phyloP scores from a whole-genome alignment of 116 monocot genomes.

The Cymodocea nodosa region DNA sequence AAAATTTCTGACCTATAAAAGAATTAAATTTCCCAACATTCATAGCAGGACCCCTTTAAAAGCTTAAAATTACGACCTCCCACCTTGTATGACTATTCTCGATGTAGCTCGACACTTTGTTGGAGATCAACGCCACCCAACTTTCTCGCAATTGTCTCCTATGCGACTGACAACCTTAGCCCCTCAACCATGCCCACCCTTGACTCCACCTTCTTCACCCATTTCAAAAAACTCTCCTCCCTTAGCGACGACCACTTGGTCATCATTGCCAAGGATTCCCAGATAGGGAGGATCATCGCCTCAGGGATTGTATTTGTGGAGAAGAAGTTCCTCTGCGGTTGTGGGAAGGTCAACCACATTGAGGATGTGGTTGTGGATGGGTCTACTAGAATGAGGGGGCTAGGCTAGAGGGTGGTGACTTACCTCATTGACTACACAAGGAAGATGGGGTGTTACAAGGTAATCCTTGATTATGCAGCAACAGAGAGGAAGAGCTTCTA shows the following conservation, averaged over 20 bases:
- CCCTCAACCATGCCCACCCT: slow-evolving; percentile 26
- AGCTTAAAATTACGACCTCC: too few relatives aligned
- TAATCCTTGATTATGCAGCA: slow-evolving; percentile 60
- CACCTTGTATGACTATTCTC: too few relatives aligned
- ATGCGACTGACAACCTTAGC: too few relatives aligned
- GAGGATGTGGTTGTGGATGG: slow-evolving; percentile 93
- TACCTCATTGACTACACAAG: too few relatives aligned
- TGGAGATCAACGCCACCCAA: too few relatives aligned
- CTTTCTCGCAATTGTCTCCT: too few relatives aligned
- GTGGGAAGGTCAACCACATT: slow-evolving; percentile 76
- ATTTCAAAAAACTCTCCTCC: slow-evolving; percentile 39
- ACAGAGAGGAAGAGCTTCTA: slow-evolving; percentile 61
- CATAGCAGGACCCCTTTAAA: too few relatives aligned
- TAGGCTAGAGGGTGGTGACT: too few relatives aligned
- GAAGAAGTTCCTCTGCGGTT: slow-evolving; percentile 69
- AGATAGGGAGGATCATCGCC: slow-evolving; percentile 36
- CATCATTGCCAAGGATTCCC: slow-evolving; percentile 51
- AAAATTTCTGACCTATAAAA: too few relatives aligned
- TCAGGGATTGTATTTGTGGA: slow-evolving; percentile 76
- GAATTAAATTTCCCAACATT: too few relatives aligned
- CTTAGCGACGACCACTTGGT: slow-evolving; percentile 53
- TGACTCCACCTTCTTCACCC: slow-evolving; percentile 39
- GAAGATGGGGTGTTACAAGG: too few relatives aligned
- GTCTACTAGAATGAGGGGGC: slow-evolving; percentile 29
- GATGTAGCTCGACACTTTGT: too few relatives aligned